Evolutionary conservation across 257 asterid genomes (phyloP).

Genomic region (Mitragyna speciosa): DNA sequence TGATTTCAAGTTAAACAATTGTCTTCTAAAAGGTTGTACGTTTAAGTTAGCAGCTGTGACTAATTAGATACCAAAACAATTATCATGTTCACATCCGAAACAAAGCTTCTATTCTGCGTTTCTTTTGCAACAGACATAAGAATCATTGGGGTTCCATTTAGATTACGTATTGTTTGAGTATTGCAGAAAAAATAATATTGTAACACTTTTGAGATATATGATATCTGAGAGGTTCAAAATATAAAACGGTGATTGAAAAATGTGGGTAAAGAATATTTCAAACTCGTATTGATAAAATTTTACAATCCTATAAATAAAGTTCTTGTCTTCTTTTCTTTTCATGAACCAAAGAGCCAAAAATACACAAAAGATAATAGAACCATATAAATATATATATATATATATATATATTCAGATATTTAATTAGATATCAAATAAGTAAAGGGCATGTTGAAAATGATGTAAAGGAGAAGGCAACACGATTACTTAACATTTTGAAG

Average conservation of each 20-base stretch:
- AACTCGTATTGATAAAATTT: no score
- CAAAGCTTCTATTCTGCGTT: no score
- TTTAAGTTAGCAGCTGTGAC: background rate
- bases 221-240: no score
- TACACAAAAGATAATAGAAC: background rate
- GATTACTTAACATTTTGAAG: slow-evolving; percentile 11
- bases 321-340: background rate
- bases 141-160: no score
- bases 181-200: no score
- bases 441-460: slow-evolving; percentile 32
- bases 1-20: background rate
- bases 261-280: no score
- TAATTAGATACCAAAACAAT: no score
- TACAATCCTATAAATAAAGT: background rate
- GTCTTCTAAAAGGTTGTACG: slow-evolving; percentile 1
- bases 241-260: no score
- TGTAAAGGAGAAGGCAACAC: slow-evolving; percentile 25
- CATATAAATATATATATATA: background rate
- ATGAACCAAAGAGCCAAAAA: background rate
- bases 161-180: no score
- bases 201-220: no score
- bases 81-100: no score
- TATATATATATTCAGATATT: background rate
- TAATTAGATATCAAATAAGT: slow-evolving; percentile 7
- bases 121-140: no score